Evolutionary conservation across 2,329 filamentous ascomycete genomes (phyloP), one percentile per base, ranked within the genome.

Genomic region (Botryosphaeria agaves): DNA sequence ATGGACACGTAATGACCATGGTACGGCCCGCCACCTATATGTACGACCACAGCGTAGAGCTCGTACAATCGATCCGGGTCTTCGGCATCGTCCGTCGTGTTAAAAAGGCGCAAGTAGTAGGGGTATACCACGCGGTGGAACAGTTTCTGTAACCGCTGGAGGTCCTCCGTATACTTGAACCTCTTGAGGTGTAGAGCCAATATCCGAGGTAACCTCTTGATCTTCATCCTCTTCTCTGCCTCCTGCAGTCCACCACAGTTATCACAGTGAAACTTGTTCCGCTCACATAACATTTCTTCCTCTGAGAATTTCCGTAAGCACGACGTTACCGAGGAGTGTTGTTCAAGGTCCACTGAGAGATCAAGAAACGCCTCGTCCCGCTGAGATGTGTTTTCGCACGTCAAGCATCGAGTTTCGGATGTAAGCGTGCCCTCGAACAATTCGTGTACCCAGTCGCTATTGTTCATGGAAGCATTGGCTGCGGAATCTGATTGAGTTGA

Each of bases 261-360:
- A 51, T 98, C 89, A 56, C 89, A 98, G 49, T 98, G 87, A 41
- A 98, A 98, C 50, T 98, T 98, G 61, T 98, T 95, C 36, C 85
- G 71, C 57, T 98, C 89, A 48, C 89, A 95, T 34, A 98, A 67
- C 83, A 95, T 94, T 54, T 98, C 89, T 46, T 95, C 89, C 27
- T 89, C 84, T 0, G 89, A 98, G 46, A 98, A 98, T 45, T 94
- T 93, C 35, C 82, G 72, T 39, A 98, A 57, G 50, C 89, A 98
- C 16, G 89, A 87, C 3, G 89, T 95, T 3, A 98, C 89, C 0
- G 89, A 98, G 1, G 85, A 85, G 50, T 95, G 84, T 46, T 94
- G 77, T 41, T 93, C 84, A 8, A 98, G 61, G 53, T 98, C 89
- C 32, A 98, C 93, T 0, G 89, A 95, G 14, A 98, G 61, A 53